Conservation (phyloP, 1,284 basidiomycete species). For the Mycena sp. region DNA sequence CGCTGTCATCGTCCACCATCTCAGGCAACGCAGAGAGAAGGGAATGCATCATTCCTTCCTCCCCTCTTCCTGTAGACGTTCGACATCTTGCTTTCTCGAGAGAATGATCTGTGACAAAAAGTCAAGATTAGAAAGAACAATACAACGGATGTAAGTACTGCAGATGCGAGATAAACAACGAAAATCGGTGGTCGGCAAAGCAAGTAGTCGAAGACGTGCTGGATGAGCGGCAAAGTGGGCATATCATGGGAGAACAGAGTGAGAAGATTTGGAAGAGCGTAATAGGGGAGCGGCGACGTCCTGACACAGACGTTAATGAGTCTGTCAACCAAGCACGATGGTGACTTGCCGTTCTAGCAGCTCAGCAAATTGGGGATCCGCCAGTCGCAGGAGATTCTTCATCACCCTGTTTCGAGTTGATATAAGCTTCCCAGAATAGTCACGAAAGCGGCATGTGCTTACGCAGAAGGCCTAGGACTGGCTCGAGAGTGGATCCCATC, state of each 20-base stretch:
- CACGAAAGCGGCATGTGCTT: slow-evolving; percentile 56
- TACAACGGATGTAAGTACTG: slow-evolving; percentile 55
- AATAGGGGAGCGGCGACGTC: slow-evolving; percentile 79
- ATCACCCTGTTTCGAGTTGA: slow-evolving; percentile 84
- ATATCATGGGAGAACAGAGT: slow-evolving; percentile 94
- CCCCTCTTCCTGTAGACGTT: slow-evolving; percentile 66
- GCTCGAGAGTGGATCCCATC: slow-evolving; percentile 88
- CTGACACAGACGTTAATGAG: slow-evolving; percentile 33
- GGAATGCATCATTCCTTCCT: slow-evolving; percentile 89
- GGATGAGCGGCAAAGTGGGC: slow-evolving; percentile 84
- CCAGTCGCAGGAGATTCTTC: slow-evolving; percentile 72
- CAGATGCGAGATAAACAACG: slow-evolving; percentile 84
- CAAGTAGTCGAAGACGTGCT: slow-evolving; percentile 90
- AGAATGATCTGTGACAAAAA: slow-evolving; percentile 74
- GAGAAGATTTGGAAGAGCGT: slow-evolving; percentile 89
- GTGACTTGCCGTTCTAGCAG: slow-evolving; percentile 71
- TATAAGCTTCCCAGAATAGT: slow-evolving; percentile 10
- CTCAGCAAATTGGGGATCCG: slow-evolving; percentile 76
- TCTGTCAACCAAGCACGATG: slow-evolving; percentile 3
- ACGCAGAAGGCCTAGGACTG: slow-evolving; percentile 84
- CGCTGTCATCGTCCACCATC: slow-evolving; percentile 55
- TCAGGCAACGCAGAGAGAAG: slow-evolving; percentile 78
- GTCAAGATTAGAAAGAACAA: slow-evolving; percentile 58
- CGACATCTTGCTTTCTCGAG: slow-evolving; percentile 66
- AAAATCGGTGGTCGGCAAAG: slow-evolving; percentile 84